Base-by-base conservation (phyloP, 2,329 filamentous ascomycete species). In the Stachybotrys chartarum region DNA sequence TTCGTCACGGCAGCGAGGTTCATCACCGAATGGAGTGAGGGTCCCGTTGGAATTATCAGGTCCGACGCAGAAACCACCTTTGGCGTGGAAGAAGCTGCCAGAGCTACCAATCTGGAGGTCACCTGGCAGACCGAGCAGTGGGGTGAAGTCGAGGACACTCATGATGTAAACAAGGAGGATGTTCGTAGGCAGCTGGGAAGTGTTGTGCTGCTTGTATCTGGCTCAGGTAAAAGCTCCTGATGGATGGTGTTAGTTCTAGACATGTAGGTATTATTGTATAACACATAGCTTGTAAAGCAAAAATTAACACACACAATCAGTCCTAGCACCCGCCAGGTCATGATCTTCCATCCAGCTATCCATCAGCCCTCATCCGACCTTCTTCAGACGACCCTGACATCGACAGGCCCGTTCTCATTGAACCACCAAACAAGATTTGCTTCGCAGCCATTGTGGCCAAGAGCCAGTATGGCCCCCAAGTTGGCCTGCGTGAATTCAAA, bases 131-230 rank as follows among this genome's bases (percentile, higher is more conserved):
- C 87, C 1, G 77, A 82, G 31, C 86, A 88, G 72, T 97, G 94
- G 93, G 94, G 94, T 8, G 92, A 96, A 77, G 94, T 99, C 1
- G 94, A 99, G 70, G 92, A 99, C 72, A 96, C 92, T 31, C 94
- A 99, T 73, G 94, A 99, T 76, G 94, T 99, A 1, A 88, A 96
- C 65, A 89, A 86, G 71, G 93, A 96, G 72, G 94, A 99, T 71
- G 63, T 97, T 61, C 82, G 84, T 67, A 81, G 93, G 65, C 94
- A 97, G 74, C 75, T 97, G 57, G 94, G 93, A 14, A 95, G 91
- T 68, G 89, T 91, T 11, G 80, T 96, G 16, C 68, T 97, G 65
- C 74, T 97, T 52, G 88, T 97, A 10, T 86, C 83, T 55, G 88
- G 88, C 1, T 76, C 71, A 7, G 70, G 72, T 46, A 68, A 66